Base-by-base conservation (phyloP, 768 basidiomycete genomes). In the Rhizopogon roseolus region DNA sequence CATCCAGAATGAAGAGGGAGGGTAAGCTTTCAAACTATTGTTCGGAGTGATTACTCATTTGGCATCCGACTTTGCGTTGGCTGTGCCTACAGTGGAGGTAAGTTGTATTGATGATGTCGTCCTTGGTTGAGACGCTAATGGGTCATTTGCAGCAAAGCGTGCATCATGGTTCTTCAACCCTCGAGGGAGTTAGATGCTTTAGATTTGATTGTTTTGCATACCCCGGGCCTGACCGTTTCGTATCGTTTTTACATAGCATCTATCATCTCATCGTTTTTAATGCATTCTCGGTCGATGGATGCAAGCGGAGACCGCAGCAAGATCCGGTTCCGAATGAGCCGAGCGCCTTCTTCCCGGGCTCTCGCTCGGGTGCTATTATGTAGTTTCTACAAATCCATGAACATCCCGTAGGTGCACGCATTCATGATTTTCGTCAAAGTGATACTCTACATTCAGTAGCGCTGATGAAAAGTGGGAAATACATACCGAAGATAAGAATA, bases 121-220 rank as follows among this genome's bases (percentile, higher is more conserved):
- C 61, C 42, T 54, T 54, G 49, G 41, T 62, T 59, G 52, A 50
- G 58, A 55, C 54, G 46, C 45, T 66, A 53, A 66, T 64, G 73
- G 72, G 66, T 72, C 36, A 45, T 56, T 65, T 62, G 38, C 71
- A 90, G 90, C 88, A 60, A 93, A 93, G 75, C 89, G 91, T 57
- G 89, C 91, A 50, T 93, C 91, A 54, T 93, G 91, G 91, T 93
- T 93, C 73, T 93, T 93, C 79, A 88, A 86, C 69, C 85, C 88
- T 60, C 85, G 88, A 68, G 86, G 73, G 80, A 64, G 63, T 57
- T 72, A 64, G 63, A 59, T 57, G 46, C 38, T 22, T 36, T 41
- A 14, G 36, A 41, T 42, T 37, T 29, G 42, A 50, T 53, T 37
- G 43, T 54, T 56, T 52, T 59, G 51, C 39, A 36, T 53, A 28